These are phyloP conservation scores for Ogataea parapolymorpha DNA, from an alignment of 805 yeast genomes.

Conservation along the genomic window DNA sequence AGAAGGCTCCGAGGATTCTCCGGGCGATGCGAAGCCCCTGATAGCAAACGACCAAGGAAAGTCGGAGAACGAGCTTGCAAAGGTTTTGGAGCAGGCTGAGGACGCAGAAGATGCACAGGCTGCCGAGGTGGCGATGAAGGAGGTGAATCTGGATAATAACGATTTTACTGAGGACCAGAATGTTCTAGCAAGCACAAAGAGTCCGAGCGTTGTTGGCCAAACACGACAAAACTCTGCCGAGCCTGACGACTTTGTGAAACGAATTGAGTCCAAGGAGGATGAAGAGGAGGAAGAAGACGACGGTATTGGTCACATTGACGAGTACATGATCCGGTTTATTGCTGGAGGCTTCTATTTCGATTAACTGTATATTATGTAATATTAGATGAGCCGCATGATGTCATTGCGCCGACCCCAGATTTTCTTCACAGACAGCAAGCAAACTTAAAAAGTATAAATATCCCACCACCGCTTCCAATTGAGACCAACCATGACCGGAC, in stretches of 20 bases:
- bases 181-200: slow-evolving; percentile 21
- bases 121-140: slow-evolving; percentile 84
- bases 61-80: slow-evolving; percentile 31
- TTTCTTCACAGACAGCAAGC: slow-evolving; percentile 4
- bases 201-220: slow-evolving; percentile 21
- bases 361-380: slow-evolving; percentile 23
- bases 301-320: slow-evolving; percentile 82
- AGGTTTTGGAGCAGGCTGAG: slow-evolving; percentile 82
- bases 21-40: slow-evolving; percentile 21
- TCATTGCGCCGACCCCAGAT: slow-evolving; percentile 10
- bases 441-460: slow-evolving; percentile 35
- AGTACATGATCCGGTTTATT: slow-evolving; percentile 89
- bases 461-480: neutral
- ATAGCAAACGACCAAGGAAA: slow-evolving; percentile 6
- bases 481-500: slow-evolving; percentile 17
- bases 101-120: slow-evolving; percentile 91
- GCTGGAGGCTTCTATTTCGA: slow-evolving; percentile 74
- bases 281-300: slow-evolving; percentile 47
- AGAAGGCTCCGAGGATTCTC: slow-evolving; percentile 39
- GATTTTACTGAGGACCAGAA: slow-evolving; percentile 64
- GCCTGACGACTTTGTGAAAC: slow-evolving; percentile 24
- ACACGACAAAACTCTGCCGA: slow-evolving; percentile 30
- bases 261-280: slow-evolving; percentile 22
- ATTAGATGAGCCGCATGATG: slow-evolving; percentile 10
- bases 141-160: slow-evolving; percentile 76